Evolutionary conservation across 164 flowering plant species (phyloP), one percentile per base, ranked within the genome.

Genomic region (Magnolia sinica): DNA sequence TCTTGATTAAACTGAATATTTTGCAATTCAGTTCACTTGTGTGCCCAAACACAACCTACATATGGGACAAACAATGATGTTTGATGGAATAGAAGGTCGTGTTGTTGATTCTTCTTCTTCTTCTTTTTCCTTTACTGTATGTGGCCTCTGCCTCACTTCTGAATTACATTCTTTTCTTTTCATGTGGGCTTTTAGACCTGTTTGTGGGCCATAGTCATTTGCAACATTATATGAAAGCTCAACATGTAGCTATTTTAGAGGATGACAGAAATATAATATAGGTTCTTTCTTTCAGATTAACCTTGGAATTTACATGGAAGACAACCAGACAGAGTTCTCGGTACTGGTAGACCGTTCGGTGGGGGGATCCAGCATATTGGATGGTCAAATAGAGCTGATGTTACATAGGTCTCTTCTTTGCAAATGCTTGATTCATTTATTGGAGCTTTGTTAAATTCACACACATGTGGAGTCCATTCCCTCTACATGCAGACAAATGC

Each of bases 331-430:
- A 64, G 97, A 96, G 78, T 81, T 96, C 67, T 94, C 99, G 20
- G 89, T 92, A 51, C 81, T 96, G 89, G 97, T 96, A 52, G 99
- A 96, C 80, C 91, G 99, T 8, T 79, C 99, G 51, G 76, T 92
- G 74, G 98, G 99, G 75, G 99, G 98, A 77, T 85, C 98, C 74
- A 92, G 99, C 84, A 18, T 91, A 76, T 75, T 76, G 77, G 97
- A 94, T 87, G 98, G 99, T 66, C 92, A 92, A 81, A 74, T 92
- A 77, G 99, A 96, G 86, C 79, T 96, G 75, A 92, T 96, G 98
- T 91, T 92, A 72, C 99, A 96, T 74, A 91, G 99, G 99, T 91
- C 63, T 76, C 68, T 20, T 74, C 24, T 64, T 51, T 3, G 1
- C 13, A 29, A 18, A 22, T 13, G 31, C 50, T 29, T 49, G 8